Base-by-base conservation (phyloP, 176 grass and related monocot species). In the Hordeum vulgare region DNA sequence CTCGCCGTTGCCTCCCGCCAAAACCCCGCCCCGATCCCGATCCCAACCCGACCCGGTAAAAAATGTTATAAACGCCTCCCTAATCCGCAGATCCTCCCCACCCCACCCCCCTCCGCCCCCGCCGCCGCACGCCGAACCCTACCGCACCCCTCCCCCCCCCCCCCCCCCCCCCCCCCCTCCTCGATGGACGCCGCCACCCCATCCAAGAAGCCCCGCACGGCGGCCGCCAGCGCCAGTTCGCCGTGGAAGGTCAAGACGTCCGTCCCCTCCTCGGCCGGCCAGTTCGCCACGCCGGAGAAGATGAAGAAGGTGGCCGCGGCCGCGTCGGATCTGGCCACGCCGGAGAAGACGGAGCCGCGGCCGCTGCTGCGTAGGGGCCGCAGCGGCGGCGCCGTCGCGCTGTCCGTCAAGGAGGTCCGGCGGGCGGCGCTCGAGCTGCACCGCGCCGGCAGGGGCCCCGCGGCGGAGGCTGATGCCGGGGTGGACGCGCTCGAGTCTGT, bases 401-500 rank as follows among this genome's bases (percentile, higher is more conserved):
- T 97, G 69, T 94, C 94, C 23, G 74, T 92, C 25, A 90, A 83
- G 77, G 92, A 54, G 66, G 84, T 97, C 9, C 83, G 87, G 26
- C 80, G 37, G 27, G 86, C 86, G 4, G 90, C 94, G 40, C 80
- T 92, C 26, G 83, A 49, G 35, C 66, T 97, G 25, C 80, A 63
- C 74, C 70, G 77, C 56, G 29, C 56, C 0, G 82, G 29, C 61
- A 77, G 24, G 35, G 83, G 3, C 6, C 11, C 23, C 26, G 11
- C 26, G 27, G 61, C 23, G 20, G 58, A 6, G 53, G 72, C 9
- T 18, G 51, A 3, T 25, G 60, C 64, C 3, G 84, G 11, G 71
- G 72, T 39, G 44, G 93, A 80, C n/a, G 81, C 85, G 11, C 90
- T 95, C 58, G 76, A 9, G 47, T 78, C 78, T 39, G 72, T 91